Evolutionary conservation across 306 rosid genomes (phyloP).

Genomic region (Clitoria ternatea): DNA sequence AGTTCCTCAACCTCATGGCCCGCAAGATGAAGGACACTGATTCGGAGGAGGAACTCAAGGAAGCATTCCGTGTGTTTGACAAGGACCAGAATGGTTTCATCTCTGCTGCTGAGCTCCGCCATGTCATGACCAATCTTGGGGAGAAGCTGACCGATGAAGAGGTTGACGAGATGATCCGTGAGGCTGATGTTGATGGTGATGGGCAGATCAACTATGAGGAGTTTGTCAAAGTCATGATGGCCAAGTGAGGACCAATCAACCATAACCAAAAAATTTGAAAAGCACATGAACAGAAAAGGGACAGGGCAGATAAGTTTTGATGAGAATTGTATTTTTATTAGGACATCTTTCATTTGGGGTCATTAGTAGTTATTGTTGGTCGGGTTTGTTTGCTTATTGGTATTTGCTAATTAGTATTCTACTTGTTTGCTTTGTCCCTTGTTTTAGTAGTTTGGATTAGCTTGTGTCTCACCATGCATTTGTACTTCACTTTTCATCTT

Average conservation of each 20-base stretch:
- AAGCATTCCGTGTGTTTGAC: slow-evolving; percentile 80
- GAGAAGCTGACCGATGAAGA: slow-evolving; percentile 88
- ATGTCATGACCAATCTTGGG: slow-evolving; percentile 79
- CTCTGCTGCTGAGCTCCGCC: slow-evolving; percentile 89
- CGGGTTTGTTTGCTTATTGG: slow-evolving; percentile 54
- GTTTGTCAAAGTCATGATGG: slow-evolving; percentile 86
- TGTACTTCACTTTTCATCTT: slow-evolving; percentile 30
- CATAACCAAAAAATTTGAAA: slow-evolving; percentile 36
- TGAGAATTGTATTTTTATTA: slow-evolving; percentile 50
- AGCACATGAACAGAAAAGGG: slow-evolving; percentile 48
- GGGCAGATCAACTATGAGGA: slow-evolving; percentile 83
- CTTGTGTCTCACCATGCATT: slow-evolving; percentile 39
- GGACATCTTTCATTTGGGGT: slow-evolving; percentile 53
- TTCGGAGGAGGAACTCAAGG: slow-evolving; percentile 83
- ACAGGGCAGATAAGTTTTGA: slow-evolving; percentile 50
- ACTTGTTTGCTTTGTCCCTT: slow-evolving; percentile 53
- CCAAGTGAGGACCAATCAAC: slow-evolving; percentile 55
- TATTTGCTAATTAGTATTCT: slow-evolving; percentile 42
- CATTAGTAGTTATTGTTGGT: slow-evolving; percentile 61
- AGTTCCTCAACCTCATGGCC: slow-evolving; percentile 81
- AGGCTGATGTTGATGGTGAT: slow-evolving; percentile 81
- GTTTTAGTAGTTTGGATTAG: slow-evolving; percentile 48
- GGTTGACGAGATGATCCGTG: slow-evolving; percentile 83
- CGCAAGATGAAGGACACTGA: slow-evolving; percentile 83
- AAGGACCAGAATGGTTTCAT: slow-evolving; percentile 90